These are phyloP conservation scores for Colletotrichum karsti DNA, from an alignment of 2,329 filamentous ascomycete genomes.

Conservation along the genomic window DNA sequence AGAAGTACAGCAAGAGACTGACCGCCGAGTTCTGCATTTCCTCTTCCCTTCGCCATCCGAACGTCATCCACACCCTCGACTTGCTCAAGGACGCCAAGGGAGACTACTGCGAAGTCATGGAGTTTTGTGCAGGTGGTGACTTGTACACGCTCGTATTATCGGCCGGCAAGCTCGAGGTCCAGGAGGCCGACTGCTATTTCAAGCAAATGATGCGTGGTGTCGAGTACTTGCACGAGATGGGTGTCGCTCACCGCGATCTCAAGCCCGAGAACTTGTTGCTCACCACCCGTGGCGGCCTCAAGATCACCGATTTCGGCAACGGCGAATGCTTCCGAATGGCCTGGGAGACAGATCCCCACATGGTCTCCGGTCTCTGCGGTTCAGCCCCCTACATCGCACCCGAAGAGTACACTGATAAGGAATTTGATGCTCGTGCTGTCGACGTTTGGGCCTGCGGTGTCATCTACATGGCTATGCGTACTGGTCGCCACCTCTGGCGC, in stretches of 20 bases:
- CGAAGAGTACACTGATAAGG: constrained; percentile 93
- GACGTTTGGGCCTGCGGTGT: constrained; percentile 99
- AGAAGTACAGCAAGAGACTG: constrained; percentile 97
- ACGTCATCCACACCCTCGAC: constrained; percentile 97
- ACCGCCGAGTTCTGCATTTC: constrained; percentile 99
- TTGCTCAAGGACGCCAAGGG: constrained; percentile 95
- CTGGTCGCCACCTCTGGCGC: constrained; percentile 93
- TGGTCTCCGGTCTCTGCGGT: constrained; percentile 96
- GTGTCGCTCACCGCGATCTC: constrained; percentile 93
- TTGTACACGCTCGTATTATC: constrained; percentile 93
- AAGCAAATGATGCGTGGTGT: constrained; percentile 99
- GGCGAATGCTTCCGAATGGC: constrained; percentile 99
- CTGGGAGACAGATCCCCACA: constrained; percentile 97
- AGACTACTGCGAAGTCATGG: constrained; percentile 99
- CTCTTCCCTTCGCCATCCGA: constrained; percentile 93
- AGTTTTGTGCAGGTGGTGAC: constrained; percentile 96
- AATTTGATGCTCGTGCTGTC: constrained; percentile 97
- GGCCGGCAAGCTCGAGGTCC: constrained; percentile 88
- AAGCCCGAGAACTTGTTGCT: constrained; percentile 97
- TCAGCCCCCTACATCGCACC: constrained; percentile 97
- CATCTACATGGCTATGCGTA: constrained; percentile 99
- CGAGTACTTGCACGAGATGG: constrained; percentile 99
- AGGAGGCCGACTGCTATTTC: constrained; percentile 97
- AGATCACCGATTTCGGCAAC: constrained; percentile 99
- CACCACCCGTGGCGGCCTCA: constrained; percentile 90